Percentiles rank a stretch among this genome's conserved stretches.
These are phyloP conservation scores for Coprinopsis cinerea DNA, from an alignment of 768 basidiomycete genomes.

Conservation along the genomic window DNA sequence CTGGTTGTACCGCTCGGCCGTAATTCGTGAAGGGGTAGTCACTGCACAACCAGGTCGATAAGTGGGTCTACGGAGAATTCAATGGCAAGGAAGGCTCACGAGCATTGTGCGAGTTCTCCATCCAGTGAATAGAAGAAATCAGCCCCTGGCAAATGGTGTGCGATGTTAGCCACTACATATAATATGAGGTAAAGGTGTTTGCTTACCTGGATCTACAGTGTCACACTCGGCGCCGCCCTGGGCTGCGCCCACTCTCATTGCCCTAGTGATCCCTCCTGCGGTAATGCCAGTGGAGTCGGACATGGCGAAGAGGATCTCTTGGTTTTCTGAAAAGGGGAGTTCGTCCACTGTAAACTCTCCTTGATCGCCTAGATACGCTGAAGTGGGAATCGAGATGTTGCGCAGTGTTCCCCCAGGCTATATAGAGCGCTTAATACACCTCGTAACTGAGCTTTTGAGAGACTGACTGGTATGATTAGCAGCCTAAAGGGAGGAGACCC, in stretches of 20 bases:
- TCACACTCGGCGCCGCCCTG: conserved; percentile 16
- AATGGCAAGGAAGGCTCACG: conserved; percentile 14
- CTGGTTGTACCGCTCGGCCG: conserved; percentile 17
- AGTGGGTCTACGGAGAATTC: neutral
- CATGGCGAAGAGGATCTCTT: conserved; percentile 20
- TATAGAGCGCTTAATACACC: neutral
- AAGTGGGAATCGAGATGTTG: conserved; percentile 21
- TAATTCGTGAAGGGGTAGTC: conserved; percentile 22
- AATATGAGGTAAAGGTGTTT: neutral
- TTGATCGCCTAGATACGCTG: conserved; percentile 13
- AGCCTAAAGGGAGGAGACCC: conserved; percentile 22
- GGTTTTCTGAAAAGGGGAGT: conserved; percentile 10
- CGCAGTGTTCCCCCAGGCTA: conserved; percentile 20
- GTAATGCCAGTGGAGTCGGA: conserved; percentile 23
- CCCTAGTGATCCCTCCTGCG: conserved; percentile 18
- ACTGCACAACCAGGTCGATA: conserved; percentile 15
- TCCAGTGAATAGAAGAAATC: conserved; percentile 25
- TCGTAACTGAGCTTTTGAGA: neutral
- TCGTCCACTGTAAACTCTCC: conserved; percentile 18
- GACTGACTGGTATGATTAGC: conserved; percentile 20
- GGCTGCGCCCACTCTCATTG: conserved; percentile 19
- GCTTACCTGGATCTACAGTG: conserved; percentile 19
- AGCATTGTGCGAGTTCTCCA: conserved; percentile 21
- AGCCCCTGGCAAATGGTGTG: conserved; percentile 13
- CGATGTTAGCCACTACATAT: neutral